These are phyloP conservation scores for Hirschfeldia incana DNA, from an alignment of 345 rosid genomes.

Conservation along the genomic window DNA sequence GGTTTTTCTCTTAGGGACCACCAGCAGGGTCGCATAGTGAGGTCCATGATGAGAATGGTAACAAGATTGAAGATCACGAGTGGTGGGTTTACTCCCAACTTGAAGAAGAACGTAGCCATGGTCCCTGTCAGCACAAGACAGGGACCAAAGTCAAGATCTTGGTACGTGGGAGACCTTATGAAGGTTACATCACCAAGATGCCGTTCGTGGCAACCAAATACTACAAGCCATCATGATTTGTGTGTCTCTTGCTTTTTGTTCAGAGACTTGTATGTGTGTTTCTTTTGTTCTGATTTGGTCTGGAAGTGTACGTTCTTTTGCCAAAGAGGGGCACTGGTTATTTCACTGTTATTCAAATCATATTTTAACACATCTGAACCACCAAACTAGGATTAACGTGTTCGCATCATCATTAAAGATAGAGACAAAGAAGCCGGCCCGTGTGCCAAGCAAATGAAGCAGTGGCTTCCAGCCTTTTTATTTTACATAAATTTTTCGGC, in stretches of 20 bases:
- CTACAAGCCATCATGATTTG: constrained; percentile 68
- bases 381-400: constrained; percentile 9
- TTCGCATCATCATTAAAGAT: neutral
- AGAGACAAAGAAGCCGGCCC: no score
- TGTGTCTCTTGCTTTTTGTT: constrained; percentile 22
- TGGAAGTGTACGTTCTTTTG: constrained; percentile 30
- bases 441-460: no score
- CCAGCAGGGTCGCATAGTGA: constrained; percentile 94
- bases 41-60: constrained; percentile 77
- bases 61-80: constrained; percentile 86
- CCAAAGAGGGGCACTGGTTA: constrained; percentile 16
- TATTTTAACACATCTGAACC: constrained; percentile 10
- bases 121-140: constrained; percentile 86
- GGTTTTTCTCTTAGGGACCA: constrained; percentile 79
- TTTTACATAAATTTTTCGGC: no score
- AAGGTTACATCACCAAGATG: constrained; percentile 80
- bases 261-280: constrained; percentile 32
- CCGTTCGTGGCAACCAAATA: constrained; percentile 80
- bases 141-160: constrained; percentile 80
- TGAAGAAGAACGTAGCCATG: constrained; percentile 97
- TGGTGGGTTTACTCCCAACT: constrained; percentile 94
- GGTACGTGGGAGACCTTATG: constrained; percentile 83
- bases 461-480: no score
- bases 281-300: constrained; percentile 12
- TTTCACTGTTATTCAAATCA: constrained; percentile 27